These are phyloP conservation scores for Sporisorium graminicola DNA, from an alignment of 1,284 basidiomycete species.

Conservation along the genomic window DNA sequence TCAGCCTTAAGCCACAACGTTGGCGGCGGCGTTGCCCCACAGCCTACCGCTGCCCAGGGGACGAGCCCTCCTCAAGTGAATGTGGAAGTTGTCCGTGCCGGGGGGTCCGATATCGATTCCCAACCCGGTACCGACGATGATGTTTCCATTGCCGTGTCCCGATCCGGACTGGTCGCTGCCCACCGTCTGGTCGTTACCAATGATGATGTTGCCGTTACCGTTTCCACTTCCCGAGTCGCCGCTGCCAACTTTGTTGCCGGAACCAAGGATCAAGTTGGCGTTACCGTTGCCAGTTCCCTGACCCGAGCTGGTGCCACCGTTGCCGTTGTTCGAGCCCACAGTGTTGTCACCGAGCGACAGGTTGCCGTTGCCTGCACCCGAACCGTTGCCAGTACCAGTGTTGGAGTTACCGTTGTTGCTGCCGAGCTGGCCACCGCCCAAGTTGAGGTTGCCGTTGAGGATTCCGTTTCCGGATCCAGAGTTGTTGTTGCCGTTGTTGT, in stretches of 20 bases:
- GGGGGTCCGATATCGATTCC: slow-evolving; percentile 33
- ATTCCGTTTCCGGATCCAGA: slow-evolving; percentile 10
- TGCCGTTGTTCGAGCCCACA: slow-evolving; percentile 20
- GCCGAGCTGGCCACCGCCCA: slow-evolving; percentile 17
- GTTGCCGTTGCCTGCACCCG: slow-evolving; percentile 11
- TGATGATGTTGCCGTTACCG: slow-evolving; percentile 41
- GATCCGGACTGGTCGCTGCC: slow-evolving; percentile 7
- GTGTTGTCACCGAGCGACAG: slow-evolving; percentile 14
- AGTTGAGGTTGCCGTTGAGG: slow-evolving; percentile 16
- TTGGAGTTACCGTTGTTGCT: slow-evolving; percentile 22
- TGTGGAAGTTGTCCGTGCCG: slow-evolving; percentile 39
- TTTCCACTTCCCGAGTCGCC: slow-evolving; percentile 23
- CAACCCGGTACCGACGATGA: slow-evolving; percentile 23
- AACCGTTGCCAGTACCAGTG: slow-evolving; percentile 5
- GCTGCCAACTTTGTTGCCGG: slow-evolving; percentile 24
- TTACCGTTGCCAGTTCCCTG: slow-evolving; percentile 22
- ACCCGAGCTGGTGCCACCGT: background rate
- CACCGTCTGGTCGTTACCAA: slow-evolving; percentile 34
- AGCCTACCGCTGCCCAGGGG: slow-evolving; percentile 22
- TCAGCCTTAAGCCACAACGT: background rate
- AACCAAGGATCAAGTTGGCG: slow-evolving; percentile 18
- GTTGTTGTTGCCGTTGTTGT: slow-evolving; percentile 24
- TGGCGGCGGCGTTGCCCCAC: slow-evolving; percentile 6
- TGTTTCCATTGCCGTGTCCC: slow-evolving; percentile 21
- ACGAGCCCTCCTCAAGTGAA: slow-evolving; percentile 17